Base-by-base conservation (phyloP, 192 early-diverging fungal species). In the Coemansia sp. region DNA sequence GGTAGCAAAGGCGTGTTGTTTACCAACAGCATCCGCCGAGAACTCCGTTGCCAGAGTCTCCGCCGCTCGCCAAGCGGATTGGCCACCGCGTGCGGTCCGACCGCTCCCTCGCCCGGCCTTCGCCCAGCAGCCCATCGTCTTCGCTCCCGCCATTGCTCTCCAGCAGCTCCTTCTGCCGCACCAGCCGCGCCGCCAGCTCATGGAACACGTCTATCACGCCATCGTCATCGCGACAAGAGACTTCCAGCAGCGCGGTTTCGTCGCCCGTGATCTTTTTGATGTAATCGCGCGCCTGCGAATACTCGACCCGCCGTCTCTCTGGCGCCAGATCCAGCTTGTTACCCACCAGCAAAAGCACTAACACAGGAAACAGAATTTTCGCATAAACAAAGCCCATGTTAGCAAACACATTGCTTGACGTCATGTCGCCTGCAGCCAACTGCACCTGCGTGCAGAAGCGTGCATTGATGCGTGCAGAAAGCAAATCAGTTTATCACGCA, bases 161-260 rank as follows among this genome's bases (percentile, higher is more conserved):
- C 15, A 43, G 48, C 5, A 38, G 39, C n/a, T 44, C 42, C 30
- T 60, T 61, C 37, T 33, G 58, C 46, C 53, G 58, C 20, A 60
- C 58, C 56, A 72, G 62, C 20, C 69, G 47, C 19, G 19, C 45
- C 7, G 69, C 61, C n/a, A 72, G 58, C 39, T 72, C 62, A 35
- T 72, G 60, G 26, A 72, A 72, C 25, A 72, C 69, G 34, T 72
- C 69, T 9, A 60, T 60, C 23, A 72, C 69, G 33, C 85, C 85
- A 53, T 87, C 78, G 52, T 85, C 85, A 10, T 87, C 85, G 48
- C 85, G 84, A 17, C 83, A 83, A 4, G 85, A 87, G 23, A 87
- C 82, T 65, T 87, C 85, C 13, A 85, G 83, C 7, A 85, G 68
- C 25, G 78, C 68, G 13, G 64, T 81, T 15, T 83, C 85, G 41